These are phyloP conservation scores for Royoungia palumana DNA, from an alignment of 768 basidiomycete genomes.

Conservation along the genomic window DNA sequence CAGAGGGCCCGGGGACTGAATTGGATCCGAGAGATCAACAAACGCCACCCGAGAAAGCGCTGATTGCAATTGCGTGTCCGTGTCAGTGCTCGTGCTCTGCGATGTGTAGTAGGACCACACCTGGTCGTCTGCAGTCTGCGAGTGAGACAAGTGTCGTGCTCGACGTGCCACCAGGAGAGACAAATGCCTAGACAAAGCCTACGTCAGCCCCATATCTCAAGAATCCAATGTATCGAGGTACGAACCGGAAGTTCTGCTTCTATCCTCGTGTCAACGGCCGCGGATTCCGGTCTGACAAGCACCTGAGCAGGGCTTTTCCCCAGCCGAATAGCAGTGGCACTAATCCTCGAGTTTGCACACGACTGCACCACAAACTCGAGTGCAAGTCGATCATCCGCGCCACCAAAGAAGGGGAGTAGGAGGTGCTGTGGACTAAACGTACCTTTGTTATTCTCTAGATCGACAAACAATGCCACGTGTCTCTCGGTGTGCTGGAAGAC, in stretches of 20 bases:
- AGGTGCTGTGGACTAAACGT: slow-evolving; percentile 50
- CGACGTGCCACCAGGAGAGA: slow-evolving; percentile 38
- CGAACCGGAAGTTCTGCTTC: slow-evolving; percentile 30
- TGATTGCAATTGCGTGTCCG: slow-evolving; percentile 9
- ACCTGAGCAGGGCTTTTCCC: slow-evolving; percentile 50
- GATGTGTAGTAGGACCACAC: slow-evolving; percentile 64
- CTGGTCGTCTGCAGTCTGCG: slow-evolving; percentile 79
- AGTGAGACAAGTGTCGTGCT: slow-evolving; percentile 68
- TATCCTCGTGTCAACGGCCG: slow-evolving; percentile 54
- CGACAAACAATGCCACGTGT: slow-evolving; percentile 86
- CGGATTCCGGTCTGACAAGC: slow-evolving; percentile 49
- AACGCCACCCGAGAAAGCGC: slow-evolving; percentile 68
- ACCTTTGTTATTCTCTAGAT: slow-evolving; percentile 45
- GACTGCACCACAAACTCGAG: slow-evolving; percentile 78
- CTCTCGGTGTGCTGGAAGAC: slow-evolving; percentile 69
- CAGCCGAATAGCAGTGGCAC: slow-evolving; percentile 73
- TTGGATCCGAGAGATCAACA: slow-evolving; percentile 43
- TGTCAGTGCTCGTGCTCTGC: slow-evolving; percentile 6
- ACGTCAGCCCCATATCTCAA: neutral
- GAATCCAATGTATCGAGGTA: neutral
- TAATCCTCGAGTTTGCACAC: slow-evolving; percentile 57
- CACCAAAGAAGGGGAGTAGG: slow-evolving; percentile 90
- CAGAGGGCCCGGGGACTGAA: slow-evolving; percentile 55
- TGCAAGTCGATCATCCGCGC: slow-evolving; percentile 88
- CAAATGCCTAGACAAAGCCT: neutral